A percentile compares a stretch with the other conserved stretches of the same genome.
Conservation (phyloP, 371 early-diverging fungal species). For the Parasitella parasitica region DNA sequence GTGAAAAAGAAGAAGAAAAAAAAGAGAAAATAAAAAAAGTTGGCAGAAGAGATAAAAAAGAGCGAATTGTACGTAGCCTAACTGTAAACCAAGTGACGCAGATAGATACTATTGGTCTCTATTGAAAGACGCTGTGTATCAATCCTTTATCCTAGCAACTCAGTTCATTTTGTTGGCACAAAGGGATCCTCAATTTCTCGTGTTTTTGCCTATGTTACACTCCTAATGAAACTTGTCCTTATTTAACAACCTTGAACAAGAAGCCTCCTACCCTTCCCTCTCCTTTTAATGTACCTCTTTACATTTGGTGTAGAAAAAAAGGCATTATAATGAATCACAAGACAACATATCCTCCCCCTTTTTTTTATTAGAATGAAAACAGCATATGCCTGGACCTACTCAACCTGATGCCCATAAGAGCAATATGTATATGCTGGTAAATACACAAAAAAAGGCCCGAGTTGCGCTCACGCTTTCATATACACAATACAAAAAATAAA, state of each 20-base stretch:
- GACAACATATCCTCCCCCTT: background rate
- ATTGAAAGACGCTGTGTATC: background rate
- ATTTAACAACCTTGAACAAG: background rate
- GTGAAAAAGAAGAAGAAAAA: slow-evolving; percentile 25
- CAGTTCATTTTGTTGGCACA: background rate
- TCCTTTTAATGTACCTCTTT: background rate
- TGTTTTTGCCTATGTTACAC: background rate
- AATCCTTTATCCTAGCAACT: background rate
- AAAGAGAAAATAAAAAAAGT: slow-evolving; percentile 11
- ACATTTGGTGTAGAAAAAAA: background rate
- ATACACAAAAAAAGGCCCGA: background rate
- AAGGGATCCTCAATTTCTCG: background rate
- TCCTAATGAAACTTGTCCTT: slow-evolving; percentile 1
- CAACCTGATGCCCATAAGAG: too few relatives aligned
- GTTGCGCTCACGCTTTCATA: background rate
- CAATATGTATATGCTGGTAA: background rate
- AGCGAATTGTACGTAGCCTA: background rate
- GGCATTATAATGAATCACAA: background rate
- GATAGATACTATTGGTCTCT: slow-evolving; percentile 1
- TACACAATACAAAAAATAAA: background rate
- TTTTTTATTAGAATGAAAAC: background rate
- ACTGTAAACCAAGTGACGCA: slow-evolving; percentile 13
- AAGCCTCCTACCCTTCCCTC: background rate
- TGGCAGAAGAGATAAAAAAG: slow-evolving; percentile 12
- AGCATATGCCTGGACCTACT: background rate